Conservation (phyloP, 768 basidiomycete species). For the Amanita brunnescens region DNA sequence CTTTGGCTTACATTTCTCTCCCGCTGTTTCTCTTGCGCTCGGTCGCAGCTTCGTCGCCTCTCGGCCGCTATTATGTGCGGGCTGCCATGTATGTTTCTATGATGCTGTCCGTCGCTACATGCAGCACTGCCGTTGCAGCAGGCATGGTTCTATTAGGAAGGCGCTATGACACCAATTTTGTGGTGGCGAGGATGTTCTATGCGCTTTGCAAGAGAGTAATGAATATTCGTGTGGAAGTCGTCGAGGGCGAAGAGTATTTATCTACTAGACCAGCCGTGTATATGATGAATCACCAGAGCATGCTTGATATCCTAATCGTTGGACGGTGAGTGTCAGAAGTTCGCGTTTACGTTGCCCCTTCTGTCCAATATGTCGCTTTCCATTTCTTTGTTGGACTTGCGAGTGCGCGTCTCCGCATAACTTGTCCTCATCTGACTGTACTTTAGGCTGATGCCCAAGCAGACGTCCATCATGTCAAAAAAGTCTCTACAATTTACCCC, state of each 20-base stretch:
- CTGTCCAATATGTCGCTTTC: background rate
- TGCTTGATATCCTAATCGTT: constrained; percentile 78
- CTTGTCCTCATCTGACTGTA: constrained; percentile 5
- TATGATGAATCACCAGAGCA: constrained; percentile 89
- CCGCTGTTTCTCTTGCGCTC: constrained; percentile 59
- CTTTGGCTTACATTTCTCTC: constrained; percentile 70
- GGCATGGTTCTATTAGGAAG: constrained; percentile 60
- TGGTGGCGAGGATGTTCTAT: constrained; percentile 84
- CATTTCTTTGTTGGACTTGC: constrained; percentile 6
- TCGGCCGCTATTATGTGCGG: constrained; percentile 65
- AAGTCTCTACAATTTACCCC: constrained; percentile 80
- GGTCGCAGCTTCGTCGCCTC: constrained; percentile 44
- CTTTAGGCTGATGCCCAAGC: constrained; percentile 69
- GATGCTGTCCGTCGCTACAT: constrained; percentile 60
- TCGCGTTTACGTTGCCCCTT: background rate
- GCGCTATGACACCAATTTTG: constrained; percentile 70
- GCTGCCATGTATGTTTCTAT: constrained; percentile 65
- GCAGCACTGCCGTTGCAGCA: constrained; percentile 61
- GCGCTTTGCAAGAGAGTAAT: constrained; percentile 49
- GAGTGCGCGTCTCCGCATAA: constrained; percentile 4
- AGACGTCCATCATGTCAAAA: constrained; percentile 88
- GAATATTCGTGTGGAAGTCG: constrained; percentile 65
- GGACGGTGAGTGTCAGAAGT: constrained; percentile 49
- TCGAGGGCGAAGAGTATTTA: constrained; percentile 75
- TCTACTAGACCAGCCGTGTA: constrained; percentile 61